Percentiles rank a stretch among this genome's conserved stretches.
Evolutionary conservation across 805 yeast species (phyloP).

Genomic region (Metschnikowia reukaufii): DNA sequence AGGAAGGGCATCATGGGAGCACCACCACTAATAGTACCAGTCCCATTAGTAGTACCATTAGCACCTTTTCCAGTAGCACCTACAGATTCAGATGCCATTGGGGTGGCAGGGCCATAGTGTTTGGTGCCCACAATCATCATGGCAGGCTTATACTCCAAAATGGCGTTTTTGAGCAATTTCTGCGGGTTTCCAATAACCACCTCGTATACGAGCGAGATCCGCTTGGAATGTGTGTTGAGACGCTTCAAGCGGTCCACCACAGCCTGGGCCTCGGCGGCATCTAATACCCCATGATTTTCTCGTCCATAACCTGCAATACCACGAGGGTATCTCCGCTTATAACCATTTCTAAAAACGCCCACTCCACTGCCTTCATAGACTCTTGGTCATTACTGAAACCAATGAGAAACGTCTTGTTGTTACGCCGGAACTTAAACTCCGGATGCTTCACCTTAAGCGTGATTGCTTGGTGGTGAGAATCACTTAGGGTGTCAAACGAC

Average conservation of each 20-base stretch:
- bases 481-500: constrained; percentile 40
- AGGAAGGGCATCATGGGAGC: constrained; percentile 1
- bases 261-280: constrained; percentile 29
- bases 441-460: constrained; percentile 45
- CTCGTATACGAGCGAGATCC: constrained; percentile 41
- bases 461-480: constrained; percentile 33
- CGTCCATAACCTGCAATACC: constrained; percentile 43
- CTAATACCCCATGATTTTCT: constrained; percentile 29
- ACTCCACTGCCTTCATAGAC: constrained; percentile 41
- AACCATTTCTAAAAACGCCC: constrained; percentile 46
- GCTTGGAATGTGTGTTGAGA: constrained; percentile 36
- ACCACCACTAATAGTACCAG: background rate
- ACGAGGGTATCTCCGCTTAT: constrained; percentile 45
- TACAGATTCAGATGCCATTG: too few relatives aligned
- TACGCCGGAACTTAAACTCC: constrained; percentile 43
- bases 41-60: too few relatives aligned
- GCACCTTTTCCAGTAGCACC: too few relatives aligned
- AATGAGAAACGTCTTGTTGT: constrained; percentile 42
- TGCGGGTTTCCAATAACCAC: constrained; percentile 43
- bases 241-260: constrained; percentile 32
- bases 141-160: constrained; percentile 43
- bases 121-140: constrained; percentile 48
- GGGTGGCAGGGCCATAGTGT: constrained; percentile 24
- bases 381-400: constrained; percentile 41
- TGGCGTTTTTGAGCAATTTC: constrained; percentile 37